These are phyloP conservation scores for Boletus pseudopeckii DNA, from an alignment of 768 basidiomycete genomes.

Conservation along the genomic window DNA sequence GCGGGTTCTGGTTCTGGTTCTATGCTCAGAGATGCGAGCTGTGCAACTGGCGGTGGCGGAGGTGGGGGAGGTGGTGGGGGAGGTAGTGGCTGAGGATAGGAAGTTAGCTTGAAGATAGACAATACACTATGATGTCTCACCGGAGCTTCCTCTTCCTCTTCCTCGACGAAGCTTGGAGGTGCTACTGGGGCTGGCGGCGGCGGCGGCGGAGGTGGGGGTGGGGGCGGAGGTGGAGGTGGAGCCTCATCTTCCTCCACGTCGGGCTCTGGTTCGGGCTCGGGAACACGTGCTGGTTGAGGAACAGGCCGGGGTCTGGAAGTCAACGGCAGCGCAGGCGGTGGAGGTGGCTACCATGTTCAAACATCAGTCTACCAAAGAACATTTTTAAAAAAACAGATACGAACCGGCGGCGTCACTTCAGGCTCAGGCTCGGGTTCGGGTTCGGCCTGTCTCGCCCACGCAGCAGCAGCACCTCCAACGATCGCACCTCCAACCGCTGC, in stretches of 20 bases:
- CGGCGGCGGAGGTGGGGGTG: conserved; percentile 24
- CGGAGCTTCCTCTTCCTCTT: conserved; percentile 12
- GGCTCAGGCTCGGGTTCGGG: conserved; percentile 31
- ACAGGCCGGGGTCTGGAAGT: conserved; percentile 18
- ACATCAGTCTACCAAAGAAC: not conserved
- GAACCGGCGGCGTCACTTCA: conserved; percentile 30
- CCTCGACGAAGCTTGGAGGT: not conserved
- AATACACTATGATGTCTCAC: not conserved
- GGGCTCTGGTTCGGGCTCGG: conserved; percentile 20
- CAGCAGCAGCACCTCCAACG: conserved; percentile 29
- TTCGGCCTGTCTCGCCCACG: conserved; percentile 19
- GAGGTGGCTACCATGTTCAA: conserved; percentile 21
- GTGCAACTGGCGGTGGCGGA: conserved; percentile 41
- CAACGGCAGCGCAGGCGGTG: conserved; percentile 25
- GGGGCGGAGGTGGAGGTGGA: conserved; percentile 15
- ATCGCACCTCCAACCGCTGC: conserved; percentile 33
- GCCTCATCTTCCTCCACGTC: conserved; percentile 22
- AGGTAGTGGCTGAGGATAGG: not conserved
- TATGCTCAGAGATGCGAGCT: conserved; percentile 23
- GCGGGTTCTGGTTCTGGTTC: conserved; percentile 33
- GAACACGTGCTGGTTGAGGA: conserved; percentile 16
- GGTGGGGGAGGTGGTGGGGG: conserved; percentile 37
- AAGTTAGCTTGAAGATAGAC: not conserved
- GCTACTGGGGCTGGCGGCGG: conserved; percentile 23
- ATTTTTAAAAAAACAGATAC: conserved; percentile 5